Evolutionary conservation across 2,329 filamentous ascomycete species (phyloP), one percentile per base, ranked within the genome.

Genomic region (Fusarium paranaense): DNA sequence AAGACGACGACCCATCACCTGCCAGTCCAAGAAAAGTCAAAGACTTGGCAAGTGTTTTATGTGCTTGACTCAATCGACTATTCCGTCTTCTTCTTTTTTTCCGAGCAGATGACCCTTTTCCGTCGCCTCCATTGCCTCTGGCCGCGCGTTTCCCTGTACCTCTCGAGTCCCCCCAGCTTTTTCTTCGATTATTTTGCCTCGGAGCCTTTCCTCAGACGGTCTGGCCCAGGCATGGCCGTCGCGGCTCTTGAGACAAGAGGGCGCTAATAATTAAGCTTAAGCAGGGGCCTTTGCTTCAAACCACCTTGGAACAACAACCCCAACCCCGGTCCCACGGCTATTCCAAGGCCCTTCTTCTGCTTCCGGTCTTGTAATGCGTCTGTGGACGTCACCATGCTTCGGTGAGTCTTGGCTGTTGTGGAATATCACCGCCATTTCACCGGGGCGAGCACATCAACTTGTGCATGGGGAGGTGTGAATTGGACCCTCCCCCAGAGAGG

Each of bases 261-360:
- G 25, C 69, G 72, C 72, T 75, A 74, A 35, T 72, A 57, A 72
- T 74, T 74, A 74, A 74, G 72, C 72, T 74, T 72, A 74, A 74
- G 65, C 57, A 65, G 71, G 72, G 72, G 57, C 60, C 61, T 38
- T 37, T 45, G 38, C 22, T 62, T 32, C 54, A 69, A 66, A 52
- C 47, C 25, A 20, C 37, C 61, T 56, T 63, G 60, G 42, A 52
- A 45, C 47, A 58, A 60, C 33, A 63, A 57, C 37, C 62, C 54
- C 59, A 54, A 62, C 61, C 52, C 30, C 37, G 16, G 59, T 58
- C 67, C 58, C 62, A 47, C 58, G 47, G 27, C 56, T 37, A 37
- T 56, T 58, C 57, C 62, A 52, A 50, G 59, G 59, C 16, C 32
- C 30, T 42, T 27, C 27, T 50, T 32, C 32, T 63, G 33, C 25